These are phyloP conservation scores for Ascochyta fabae DNA, from an alignment of 2,329 filamentous ascomycete genomes.

Conservation along the genomic window DNA sequence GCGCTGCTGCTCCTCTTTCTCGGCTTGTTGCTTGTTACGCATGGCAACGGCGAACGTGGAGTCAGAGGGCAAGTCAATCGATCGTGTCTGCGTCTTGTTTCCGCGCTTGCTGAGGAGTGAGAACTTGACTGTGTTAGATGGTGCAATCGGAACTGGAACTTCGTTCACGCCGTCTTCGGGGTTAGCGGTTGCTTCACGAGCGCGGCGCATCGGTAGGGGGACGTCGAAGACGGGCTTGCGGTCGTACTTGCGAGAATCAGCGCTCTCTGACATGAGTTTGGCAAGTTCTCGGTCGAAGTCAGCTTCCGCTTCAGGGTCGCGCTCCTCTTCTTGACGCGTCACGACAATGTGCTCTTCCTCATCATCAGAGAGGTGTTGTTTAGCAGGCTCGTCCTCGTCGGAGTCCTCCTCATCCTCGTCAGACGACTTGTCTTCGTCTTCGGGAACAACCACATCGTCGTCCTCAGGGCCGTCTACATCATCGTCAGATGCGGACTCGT, in stretches of 20 bases:
- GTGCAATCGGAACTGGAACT: slow-evolving; percentile 42
- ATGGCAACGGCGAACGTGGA: slow-evolving; percentile 95
- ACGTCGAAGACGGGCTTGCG: slow-evolving; percentile 94
- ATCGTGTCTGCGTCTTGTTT: slow-evolving; percentile 93
- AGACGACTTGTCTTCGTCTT: slow-evolving; percentile 59
- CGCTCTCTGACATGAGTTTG: slow-evolving; percentile 96
- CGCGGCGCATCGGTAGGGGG: slow-evolving; percentile 86
- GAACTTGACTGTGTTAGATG: slow-evolving; percentile 83
- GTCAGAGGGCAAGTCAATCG: slow-evolving; percentile 86
- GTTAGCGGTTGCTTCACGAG: slow-evolving; percentile 61
- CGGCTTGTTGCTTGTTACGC: slow-evolving; percentile 93
- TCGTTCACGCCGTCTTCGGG: slow-evolving; percentile 53
- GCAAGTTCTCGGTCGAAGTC: slow-evolving; percentile 98
- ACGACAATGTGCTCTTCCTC: slow-evolving; percentile 90
- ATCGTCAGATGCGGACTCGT: slow-evolving; percentile 78
- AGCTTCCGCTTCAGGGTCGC: slow-evolving; percentile 92
- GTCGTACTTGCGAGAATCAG: slow-evolving; percentile 95
- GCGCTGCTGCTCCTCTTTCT: slow-evolving; percentile 94
- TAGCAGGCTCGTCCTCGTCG: slow-evolving; percentile 53
- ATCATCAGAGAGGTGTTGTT: slow-evolving; percentile 69
- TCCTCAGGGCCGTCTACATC: slow-evolving; percentile 61
- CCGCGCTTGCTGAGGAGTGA: slow-evolving; percentile 94
- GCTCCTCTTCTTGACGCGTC: slow-evolving; percentile 84
- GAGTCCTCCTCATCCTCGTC: slow-evolving; percentile 63
- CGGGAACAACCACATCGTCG: slow-evolving; percentile 50